Evolutionary conservation across 2,329 filamentous ascomycete species (phyloP), one percentile per base, ranked within the genome.

Genomic region (Sporothrix euskadiensis): DNA sequence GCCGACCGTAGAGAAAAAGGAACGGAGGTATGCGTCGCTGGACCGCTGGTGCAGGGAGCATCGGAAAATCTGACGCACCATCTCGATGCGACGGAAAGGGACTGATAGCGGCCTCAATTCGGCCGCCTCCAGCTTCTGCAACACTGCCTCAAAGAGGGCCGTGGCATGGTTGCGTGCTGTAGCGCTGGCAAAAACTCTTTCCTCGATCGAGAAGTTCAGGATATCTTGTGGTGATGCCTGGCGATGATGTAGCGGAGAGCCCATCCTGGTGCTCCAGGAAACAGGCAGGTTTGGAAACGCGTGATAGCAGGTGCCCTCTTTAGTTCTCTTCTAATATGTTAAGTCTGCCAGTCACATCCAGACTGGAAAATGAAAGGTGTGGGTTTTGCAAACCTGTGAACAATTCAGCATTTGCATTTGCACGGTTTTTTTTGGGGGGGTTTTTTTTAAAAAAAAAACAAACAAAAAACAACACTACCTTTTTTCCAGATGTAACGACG

Each of bases 71-170:
- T 56, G 66, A 12, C 66, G 49, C 32, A 57, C 66, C 66, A 69
- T 69, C 66, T 69, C 66, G 66, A 69, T 41, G 30, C 66, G 66
- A 41, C 30, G 66, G 49, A 56, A 69, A 22, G 66, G 66, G 30
- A 57, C 16, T 41, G 32, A 14, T 49, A 69, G 26, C 22, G 56
- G 30, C 30, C 44, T 32, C 19, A 41, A 26, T 19, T 69, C 49
- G 32, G 30, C 49, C 49, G 49, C 66, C 30, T 69, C 49, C 16
- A 69, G 12, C 49, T 41, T 49, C 49, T 57, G 66, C 19, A 69
- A 19, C 49, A 69, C 66, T 0, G 32, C 66, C 47, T 30, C 30
- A 16, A 69, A 69, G 49, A 69, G 32, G 19, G 66, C 49, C 66
- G 4, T 26, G 30, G 49, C 66, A 57, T 69, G 66, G 30, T 19